phyloP scores from a whole-genome alignment of 306 rosid species.

The Crotalaria pallida region DNA sequence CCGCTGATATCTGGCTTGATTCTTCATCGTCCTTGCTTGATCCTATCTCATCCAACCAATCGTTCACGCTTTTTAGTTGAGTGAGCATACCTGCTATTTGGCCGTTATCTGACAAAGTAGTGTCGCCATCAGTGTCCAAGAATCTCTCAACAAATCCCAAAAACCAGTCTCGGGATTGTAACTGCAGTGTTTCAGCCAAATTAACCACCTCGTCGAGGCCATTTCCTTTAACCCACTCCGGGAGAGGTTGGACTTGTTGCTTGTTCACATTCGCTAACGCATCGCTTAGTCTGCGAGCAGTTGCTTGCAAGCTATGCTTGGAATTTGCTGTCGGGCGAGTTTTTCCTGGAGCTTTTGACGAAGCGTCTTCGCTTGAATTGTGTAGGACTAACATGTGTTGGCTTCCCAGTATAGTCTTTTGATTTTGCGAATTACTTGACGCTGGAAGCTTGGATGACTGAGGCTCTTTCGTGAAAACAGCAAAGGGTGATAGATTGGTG shows the following conservation, averaged over 20 bases:
- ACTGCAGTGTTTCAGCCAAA: slow-evolving; percentile 56
- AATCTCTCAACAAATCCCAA: slow-evolving; percentile 79
- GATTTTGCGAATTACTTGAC: slow-evolving; percentile 57
- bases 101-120: slow-evolving; percentile 70
- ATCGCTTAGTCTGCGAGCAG: slow-evolving; percentile 45
- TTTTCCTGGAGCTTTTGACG: slow-evolving; percentile 51
- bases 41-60: slow-evolving; percentile 78
- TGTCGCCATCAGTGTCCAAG: slow-evolving; percentile 70
- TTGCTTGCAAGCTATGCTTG: slow-evolving; percentile 43
- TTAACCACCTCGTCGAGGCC: slow-evolving; percentile 64
- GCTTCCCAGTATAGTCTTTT: slow-evolving; percentile 40
- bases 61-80: slow-evolving; percentile 87
- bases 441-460: slow-evolving; percentile 38
- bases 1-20: slow-evolving; percentile 39
- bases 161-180: slow-evolving; percentile 78
- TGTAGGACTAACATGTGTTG: slow-evolving; percentile 53
- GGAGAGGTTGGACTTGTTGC: slow-evolving; percentile 48
- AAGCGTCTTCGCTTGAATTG: slow-evolving; percentile 42
- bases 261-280: slow-evolving; percentile 44
- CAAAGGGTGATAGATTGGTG: slow-evolving; percentile 68
- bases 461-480: slow-evolving; percentile 56
- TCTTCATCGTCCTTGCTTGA: slow-evolving; percentile 45
- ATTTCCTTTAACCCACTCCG: slow-evolving; percentile 72
- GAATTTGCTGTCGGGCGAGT: slow-evolving; percentile 41
- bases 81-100: slow-evolving; percentile 90